Percentiles rank a stretch among this genome's conserved stretches.
Conservation (phyloP, 805 yeast species). For the Teunomyces barrocoloradensis region DNA sequence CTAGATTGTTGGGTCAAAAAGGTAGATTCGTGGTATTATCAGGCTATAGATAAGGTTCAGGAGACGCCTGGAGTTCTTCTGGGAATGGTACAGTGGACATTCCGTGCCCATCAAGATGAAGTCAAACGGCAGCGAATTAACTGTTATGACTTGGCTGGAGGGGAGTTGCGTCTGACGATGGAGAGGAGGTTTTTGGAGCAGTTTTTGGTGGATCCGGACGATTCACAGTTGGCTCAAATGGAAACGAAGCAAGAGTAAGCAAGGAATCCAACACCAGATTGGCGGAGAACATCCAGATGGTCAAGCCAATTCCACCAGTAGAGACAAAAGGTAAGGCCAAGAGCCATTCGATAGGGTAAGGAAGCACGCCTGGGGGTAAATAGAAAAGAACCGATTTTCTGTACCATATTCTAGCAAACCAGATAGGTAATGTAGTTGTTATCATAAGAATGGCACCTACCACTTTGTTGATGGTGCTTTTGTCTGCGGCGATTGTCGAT, state of each 20-base stretch:
- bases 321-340: constrained; percentile 66
- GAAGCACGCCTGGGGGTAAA: constrained; percentile 58
- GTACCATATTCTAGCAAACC: constrained; percentile 50
- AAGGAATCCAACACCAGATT: constrained; percentile 25
- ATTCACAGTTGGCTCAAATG: constrained; percentile 9
- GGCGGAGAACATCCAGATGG: constrained; percentile 51
- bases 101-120: constrained; percentile 9
- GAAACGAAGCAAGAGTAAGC: constrained; percentile 14
- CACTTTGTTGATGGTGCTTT: constrained; percentile 29
- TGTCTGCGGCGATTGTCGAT: constrained; percentile 34
- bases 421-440: constrained; percentile 45
- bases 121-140: constrained; percentile 7
- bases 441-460: constrained; percentile 36
- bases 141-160: constrained; percentile 7
- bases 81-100: constrained; percentile 2
- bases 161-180: constrained; percentile 7
- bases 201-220: neutral
- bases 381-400: constrained; percentile 55
- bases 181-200: neutral
- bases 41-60: constrained; percentile 10
- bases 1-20: constrained; percentile 48
- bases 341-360: constrained; percentile 51
- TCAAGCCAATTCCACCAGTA: constrained; percentile 58
- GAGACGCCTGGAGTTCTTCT: constrained; percentile 4
- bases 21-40: constrained; percentile 44